phyloP scores from a whole-genome alignment of 164 flowering plant genomes.

The Magnolia kwangsiensis region DNA sequence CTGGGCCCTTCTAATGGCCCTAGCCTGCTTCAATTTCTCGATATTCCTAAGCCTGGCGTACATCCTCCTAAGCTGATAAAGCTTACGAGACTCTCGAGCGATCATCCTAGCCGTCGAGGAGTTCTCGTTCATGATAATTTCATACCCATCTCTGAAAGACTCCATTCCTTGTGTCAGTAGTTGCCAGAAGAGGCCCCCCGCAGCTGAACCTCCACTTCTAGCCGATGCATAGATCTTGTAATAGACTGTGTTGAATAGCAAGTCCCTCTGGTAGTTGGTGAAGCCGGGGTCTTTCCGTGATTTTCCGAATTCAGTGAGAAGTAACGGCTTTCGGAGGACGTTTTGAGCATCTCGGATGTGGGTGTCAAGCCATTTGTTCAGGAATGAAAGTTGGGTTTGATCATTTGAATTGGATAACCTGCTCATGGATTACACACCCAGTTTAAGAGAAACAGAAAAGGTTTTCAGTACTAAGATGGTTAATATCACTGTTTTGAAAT shows the following conservation, averaged over 20 bases:
- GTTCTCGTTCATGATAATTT: constrained; percentile 52
- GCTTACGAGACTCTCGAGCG: constrained; percentile 51
- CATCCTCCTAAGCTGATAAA: constrained; percentile 38
- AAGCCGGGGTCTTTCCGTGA: constrained; percentile 47
- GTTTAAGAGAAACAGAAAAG: background rate
- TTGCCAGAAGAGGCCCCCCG: constrained; percentile 84
- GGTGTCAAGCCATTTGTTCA: constrained; percentile 49
- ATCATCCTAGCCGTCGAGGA: constrained; percentile 52
- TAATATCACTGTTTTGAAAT: background rate
- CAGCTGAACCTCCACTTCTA: constrained; percentile 59
- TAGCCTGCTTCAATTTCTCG: constrained; percentile 36
- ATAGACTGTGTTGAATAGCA: constrained; percentile 42
- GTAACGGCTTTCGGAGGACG: constrained; percentile 58
- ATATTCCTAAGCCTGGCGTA: constrained; percentile 35
- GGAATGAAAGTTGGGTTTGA: constrained; percentile 52
- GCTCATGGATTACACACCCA: constrained; percentile 7
- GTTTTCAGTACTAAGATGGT: background rate
- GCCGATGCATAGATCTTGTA: constrained; percentile 55
- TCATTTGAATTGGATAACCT: constrained; percentile 50
- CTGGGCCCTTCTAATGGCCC: constrained; percentile 28
- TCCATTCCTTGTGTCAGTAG: constrained; percentile 65
- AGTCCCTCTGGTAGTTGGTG: constrained; percentile 41
- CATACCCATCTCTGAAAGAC: constrained; percentile 65
- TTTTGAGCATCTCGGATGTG: constrained; percentile 65
- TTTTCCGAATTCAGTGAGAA: constrained; percentile 73